Base-by-base conservation (phyloP, 805 yeast species). In the Dipodascus geniculatus region DNA sequence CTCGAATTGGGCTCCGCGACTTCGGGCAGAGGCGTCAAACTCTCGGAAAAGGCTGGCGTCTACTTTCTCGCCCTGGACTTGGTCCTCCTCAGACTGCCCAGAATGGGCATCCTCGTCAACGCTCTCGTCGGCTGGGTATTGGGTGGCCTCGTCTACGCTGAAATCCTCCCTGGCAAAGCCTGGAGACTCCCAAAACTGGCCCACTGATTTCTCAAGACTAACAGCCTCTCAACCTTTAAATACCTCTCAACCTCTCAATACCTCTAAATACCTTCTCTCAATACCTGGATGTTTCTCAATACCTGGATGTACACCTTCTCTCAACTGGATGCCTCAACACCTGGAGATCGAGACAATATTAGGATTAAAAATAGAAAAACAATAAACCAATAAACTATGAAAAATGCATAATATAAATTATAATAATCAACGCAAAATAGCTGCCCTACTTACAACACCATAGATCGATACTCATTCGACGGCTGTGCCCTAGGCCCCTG, bases 161-260 rank as follows among this genome's bases (percentile, higher is more conserved):
- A 70, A 38, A 52, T 72, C 2, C 42, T 72, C 0, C 75, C 75
- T 2, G 72, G 74, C 2, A 69, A 66, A 49, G 53, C 57, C 19
- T 72, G 74, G 73, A 63, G 75, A 56, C 51, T 72, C 20, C 74
- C 75, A n/a, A n/a, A n/a, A n/a, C n/a, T n/a, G n/a, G n/a, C n/a
- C n/a, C n/a, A 28, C 11, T 28, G 33, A 28, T 28, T 28, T 6
- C 33, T 28, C 33, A 6, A n/a, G 6, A 28, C 33, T 28, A 28
- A 28, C 11, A 6, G 9, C 33, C 33, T 28, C 6, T 6, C 6
- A 28, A 28, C 11, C 33, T 28, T 11, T 28, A 6, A 28, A 28
- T 6, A 28, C 33, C 33, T 28, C 11, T 28, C 33, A 28, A 28
- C 33, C 6, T 28, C 11, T 11, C 33, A 28, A 6, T 28, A 28